Evolutionary conservation across 2,329 filamentous ascomycete species (phyloP), one percentile per base, ranked within the genome.

Genomic region (Neobulgaria alba): DNA sequence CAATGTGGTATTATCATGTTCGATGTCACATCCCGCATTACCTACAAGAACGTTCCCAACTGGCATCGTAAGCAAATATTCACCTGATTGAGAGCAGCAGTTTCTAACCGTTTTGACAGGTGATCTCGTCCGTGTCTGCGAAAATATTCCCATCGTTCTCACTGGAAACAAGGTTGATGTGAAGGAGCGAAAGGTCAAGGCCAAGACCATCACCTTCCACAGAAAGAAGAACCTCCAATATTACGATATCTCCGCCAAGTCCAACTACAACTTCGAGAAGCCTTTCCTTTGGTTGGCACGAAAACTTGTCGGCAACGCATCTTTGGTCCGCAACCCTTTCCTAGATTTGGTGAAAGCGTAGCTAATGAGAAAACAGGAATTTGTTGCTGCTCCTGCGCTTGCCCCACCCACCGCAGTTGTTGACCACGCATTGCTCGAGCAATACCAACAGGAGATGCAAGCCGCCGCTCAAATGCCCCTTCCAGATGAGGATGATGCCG

Each of bases 1-100:
- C 90, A 96, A 73, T 96, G 90, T 70, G 90, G 92, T 73, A 95
- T 98, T 76, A 96, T 98, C 82, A 98, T 98, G 90, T 98, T 98
- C 69, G 90, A 98, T 69, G 90, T 98, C 56, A 96, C 92, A 52
- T 95, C 90, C 57, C 86, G 92, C 65, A 96, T 98, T 68, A 98
- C 92, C 67, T 98, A 98, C 84, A 98, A 98, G 85, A 98, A 98
- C 76, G 92, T 98, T 53, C 92, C 92, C 73, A 96, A 96, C 85
- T 98, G 92, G 92, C 92, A 98, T 72, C 92, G 92, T 95, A 82
- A 66, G 87, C 80, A 46, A 14, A 15, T 7, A 23, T 31, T 30
- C 33, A 37, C 17, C 9, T 5, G 15, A 10, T n/a, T 10, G 15
- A 12, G 23, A 9, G 15, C 9, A 23, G 16, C 15, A 16, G 23